phyloP scores from a whole-genome alignment of 148 eudicot species.

The Fagopyrum tataricum region DNA sequence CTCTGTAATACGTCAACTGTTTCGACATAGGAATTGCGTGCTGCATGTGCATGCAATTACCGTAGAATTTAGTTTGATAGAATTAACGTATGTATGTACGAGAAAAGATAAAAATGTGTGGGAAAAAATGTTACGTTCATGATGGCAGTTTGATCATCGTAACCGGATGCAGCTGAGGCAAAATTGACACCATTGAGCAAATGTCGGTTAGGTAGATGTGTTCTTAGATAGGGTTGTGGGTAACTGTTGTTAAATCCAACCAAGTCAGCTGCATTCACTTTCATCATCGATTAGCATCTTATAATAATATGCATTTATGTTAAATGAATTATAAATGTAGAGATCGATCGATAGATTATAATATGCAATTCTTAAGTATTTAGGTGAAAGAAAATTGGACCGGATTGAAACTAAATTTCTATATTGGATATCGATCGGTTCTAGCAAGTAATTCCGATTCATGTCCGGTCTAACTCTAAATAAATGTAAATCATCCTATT shows the following conservation, averaged over 20 bases:
- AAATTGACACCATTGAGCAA: constrained; percentile 84
- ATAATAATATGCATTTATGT: background rate
- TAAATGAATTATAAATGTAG: too few relatives aligned
- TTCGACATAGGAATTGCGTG: constrained; percentile 71
- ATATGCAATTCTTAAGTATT: too few relatives aligned
- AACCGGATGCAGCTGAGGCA: constrained; percentile 93
- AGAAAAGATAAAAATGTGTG: background rate
- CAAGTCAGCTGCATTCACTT: constrained; percentile 51
- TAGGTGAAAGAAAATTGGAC: too few relatives aligned
- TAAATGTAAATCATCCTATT: too few relatives aligned
- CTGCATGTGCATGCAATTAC: constrained; percentile 27
- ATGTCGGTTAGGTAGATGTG: constrained; percentile 63
- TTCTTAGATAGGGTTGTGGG: constrained; percentile 85
- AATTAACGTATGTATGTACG: too few relatives aligned
- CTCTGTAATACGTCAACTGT: constrained; percentile 64
- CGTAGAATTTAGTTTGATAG: too few relatives aligned
- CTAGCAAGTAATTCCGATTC: too few relatives aligned
- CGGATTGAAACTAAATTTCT: too few relatives aligned
- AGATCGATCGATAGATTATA: too few relatives aligned
- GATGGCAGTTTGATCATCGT: constrained; percentile 67
- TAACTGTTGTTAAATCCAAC: constrained; percentile 50
- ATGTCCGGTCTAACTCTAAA: too few relatives aligned
- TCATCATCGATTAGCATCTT: background rate
- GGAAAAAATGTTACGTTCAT: constrained; percentile 33
- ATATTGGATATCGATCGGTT: too few relatives aligned